phyloP scores from a whole-genome alignment of 2,329 filamentous ascomycete species.

The Fusarium sp. region DNA sequence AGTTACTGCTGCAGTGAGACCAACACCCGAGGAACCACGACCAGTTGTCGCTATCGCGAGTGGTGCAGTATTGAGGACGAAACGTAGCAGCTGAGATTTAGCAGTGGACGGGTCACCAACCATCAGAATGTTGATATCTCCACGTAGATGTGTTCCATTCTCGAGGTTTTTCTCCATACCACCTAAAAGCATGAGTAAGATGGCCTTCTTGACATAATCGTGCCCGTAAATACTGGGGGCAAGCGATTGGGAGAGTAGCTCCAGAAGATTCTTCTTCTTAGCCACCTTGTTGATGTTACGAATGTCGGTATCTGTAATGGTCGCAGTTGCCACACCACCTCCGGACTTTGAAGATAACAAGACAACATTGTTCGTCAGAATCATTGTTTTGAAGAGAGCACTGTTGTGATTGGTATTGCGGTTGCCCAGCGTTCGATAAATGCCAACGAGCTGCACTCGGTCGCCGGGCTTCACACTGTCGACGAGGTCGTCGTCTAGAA shows the following conservation, averaged over 20 bases:
- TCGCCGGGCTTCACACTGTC: conserved; percentile 96
- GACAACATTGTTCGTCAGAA: conserved; percentile 94
- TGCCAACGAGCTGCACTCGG: conserved; percentile 94
- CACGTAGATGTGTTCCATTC: conserved; percentile 95
- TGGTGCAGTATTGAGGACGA: conserved; percentile 95
- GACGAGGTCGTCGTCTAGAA: conserved; percentile 95
- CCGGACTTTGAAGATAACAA: conserved; percentile 95
- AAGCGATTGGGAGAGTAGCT: conserved; percentile 90
- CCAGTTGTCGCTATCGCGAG: conserved; percentile 97
- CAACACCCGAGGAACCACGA: conserved; percentile 94
- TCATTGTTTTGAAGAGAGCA: conserved; percentile 91
- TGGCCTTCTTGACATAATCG: conserved; percentile 97
- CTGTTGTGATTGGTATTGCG: conserved; percentile 90
- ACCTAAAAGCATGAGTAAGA: conserved; percentile 91
- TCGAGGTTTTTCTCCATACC: conserved; percentile 99
- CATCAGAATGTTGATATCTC: conserved; percentile 99
- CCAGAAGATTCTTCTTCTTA: conserved; percentile 93
- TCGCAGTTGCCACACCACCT: conserved; percentile 88
- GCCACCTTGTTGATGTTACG: conserved; percentile 98
- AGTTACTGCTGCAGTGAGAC: conserved; percentile 95
- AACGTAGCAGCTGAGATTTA: conserved; percentile 96
- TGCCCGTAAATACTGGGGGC: conserved; percentile 97
- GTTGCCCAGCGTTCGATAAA: conserved; percentile 93
- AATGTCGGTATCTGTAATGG: conserved; percentile 95
- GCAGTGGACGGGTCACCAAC: conserved; percentile 98